These are phyloP conservation scores for Tetrahymena thermophila DNA, from an alignment of 73 alveolate species.

Conservation along the genomic window DNA sequence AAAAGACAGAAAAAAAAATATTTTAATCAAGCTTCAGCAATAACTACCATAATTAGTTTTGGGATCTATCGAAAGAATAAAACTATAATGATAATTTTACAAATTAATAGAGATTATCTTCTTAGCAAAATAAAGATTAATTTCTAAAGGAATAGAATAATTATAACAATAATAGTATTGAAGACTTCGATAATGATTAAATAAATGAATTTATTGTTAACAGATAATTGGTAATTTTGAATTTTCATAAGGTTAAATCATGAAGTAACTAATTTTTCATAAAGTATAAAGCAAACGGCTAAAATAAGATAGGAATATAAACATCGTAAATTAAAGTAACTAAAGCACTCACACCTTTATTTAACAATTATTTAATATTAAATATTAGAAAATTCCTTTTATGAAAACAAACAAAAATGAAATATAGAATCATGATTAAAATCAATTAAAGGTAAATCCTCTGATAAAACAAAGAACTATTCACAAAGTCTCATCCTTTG, in stretches of 20 bases:
- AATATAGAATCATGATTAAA: neutral
- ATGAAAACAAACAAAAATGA: neutral
- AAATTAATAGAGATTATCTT: neutral
- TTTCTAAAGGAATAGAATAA: neutral
- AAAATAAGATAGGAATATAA: neutral
- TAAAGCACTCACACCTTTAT: neutral
- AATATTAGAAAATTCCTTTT: neutral
- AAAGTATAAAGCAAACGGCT: neutral
- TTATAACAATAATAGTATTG: neutral
- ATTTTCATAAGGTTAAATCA: neutral
- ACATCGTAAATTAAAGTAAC: neutral
- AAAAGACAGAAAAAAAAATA: neutral
- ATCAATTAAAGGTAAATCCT: neutral
- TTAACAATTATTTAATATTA: too few relatives aligned
- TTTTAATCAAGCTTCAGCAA: neutral
- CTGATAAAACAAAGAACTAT: neutral
- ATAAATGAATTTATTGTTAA: neutral
- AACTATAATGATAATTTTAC: neutral
- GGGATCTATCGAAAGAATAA: neutral
- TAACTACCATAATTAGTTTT: neutral
- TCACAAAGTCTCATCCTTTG: neutral
- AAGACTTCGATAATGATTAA: neutral
- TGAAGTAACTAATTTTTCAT: neutral
- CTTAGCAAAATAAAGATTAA: neutral
- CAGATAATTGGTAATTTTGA: neutral